Evolutionary conservation across 176 grass and related monocot species (phyloP), one percentile per base, ranked within the genome.

Genomic region (Chrysopogon serrulatus): DNA sequence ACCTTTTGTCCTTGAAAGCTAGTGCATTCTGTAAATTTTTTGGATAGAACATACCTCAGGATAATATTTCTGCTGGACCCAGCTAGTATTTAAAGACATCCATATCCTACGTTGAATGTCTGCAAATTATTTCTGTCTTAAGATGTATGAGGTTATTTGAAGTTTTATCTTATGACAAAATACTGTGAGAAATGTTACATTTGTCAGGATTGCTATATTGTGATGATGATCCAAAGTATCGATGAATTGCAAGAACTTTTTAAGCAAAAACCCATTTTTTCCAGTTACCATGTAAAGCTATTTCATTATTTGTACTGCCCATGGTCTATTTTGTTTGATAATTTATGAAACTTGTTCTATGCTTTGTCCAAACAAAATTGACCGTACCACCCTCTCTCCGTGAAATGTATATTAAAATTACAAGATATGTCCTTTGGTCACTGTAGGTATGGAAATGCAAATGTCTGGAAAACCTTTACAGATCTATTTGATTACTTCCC

Each of bases 391-490:
- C 4, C 27, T 54, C 35, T 79, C 62, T 76, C 40, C 14, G 8
- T 30, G 8, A 56, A 21, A 56, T 0, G 3, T 26, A 5, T 56
- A 45, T 74, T 39, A 18, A 64, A 45, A 6, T 82, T 64, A 28
- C 2, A 12, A 72, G 27, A 65, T 16, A 7, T 39, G 63, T 71
- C 10, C 2, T 53, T 35, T 49, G 17, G 24, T 87, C 21, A 54
- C 90, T 82, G 61, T 89, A 98, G 96, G 90, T 98, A 98, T 39
- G 93, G 96, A 42, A 98, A 90, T 35, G 96, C 96, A 79, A 98
- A 93, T 39, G 96, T 98, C 28, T 98, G 96, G 96, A 98, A 98
- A 94, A 98, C 86, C 35, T 98, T 98, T 67, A 98, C 96, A 19
- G 96, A 98, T 73, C 87, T 98, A 9, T 98, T 98, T 61, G 96